Conservation (phyloP, 495 filamentous ascomycete genomes). For the Tuber borchii region DNA sequence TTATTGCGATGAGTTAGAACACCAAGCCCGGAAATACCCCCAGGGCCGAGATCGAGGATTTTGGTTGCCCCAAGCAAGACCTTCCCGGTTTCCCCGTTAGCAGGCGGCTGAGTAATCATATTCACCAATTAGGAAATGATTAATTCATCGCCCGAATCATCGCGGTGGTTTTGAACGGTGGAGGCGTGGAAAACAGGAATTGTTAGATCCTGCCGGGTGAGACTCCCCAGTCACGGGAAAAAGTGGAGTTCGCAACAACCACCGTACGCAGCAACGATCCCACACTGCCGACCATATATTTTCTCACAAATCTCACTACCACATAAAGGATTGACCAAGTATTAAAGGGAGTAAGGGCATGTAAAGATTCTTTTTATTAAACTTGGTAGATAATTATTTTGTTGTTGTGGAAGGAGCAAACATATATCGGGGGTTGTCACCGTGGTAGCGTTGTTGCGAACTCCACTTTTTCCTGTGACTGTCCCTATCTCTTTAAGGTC, state of each 20-base stretch:
- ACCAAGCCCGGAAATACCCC: slow-evolving; percentile 89
- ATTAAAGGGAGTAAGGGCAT: no score
- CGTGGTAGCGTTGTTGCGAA: no score
- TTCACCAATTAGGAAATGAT: slow-evolving; percentile 80
- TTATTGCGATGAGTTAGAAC: slow-evolving; percentile 97
- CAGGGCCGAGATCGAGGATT: slow-evolving; percentile 91
- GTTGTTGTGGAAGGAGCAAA: no score
- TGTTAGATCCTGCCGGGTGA: slow-evolving; percentile 54
- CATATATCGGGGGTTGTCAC: no score
- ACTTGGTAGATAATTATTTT: no score
- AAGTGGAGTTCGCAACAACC: no score
- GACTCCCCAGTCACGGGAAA: slow-evolving; percentile 84
- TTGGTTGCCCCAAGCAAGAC: slow-evolving; percentile 83
- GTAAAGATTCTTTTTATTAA: no score
- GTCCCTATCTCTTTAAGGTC: slow-evolving; percentile 79
- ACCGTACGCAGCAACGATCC: no score
- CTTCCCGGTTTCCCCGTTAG: slow-evolving; percentile 91
- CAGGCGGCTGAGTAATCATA: slow-evolving; percentile 86
- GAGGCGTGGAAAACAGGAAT: slow-evolving; percentile 85
- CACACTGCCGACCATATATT: no score
- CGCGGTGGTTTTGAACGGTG: slow-evolving; percentile 69
- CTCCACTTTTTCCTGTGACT: no score
- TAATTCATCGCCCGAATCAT: slow-evolving; percentile 49
- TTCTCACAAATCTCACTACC: no score
- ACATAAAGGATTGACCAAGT: no score